Base-by-base conservation (phyloP, 176 grass and related monocot species). In the Secale cereale region DNA sequence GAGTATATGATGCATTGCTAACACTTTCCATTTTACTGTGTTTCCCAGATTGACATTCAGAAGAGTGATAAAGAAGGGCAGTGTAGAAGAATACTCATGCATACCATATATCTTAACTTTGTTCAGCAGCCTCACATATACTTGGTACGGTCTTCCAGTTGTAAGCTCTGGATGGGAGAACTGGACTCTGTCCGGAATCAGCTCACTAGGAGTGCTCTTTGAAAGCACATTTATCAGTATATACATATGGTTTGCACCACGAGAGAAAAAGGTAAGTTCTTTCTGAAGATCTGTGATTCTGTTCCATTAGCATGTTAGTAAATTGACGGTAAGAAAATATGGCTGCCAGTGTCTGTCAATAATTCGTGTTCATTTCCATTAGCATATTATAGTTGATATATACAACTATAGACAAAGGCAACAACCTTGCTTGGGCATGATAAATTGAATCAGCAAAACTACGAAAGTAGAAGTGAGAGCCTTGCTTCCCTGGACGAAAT, bases 91-190 rank as follows among this genome's bases (percentile, higher is more conserved):
- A 62, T 97, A 88, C 63, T 97, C 94, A 27, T 90, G 91, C 79
- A 43, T 97, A 65, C 94, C 94, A 3, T 92, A 97, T 19, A 71
- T 90, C 29, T 81, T 90, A 61, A 16, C 91, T 65, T 37, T 88
- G 37, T 85, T 97, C 54, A 94, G 88, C 60, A 60, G 82, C 80
- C 91, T 97, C 28, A 71, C 62, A 3, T 97, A 90, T 79, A 76
- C 76, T 62, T 97, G 94, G 94, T 97, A 97, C 11, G 77, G 94
- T 31, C 22, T 92, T 61, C 91, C 94, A 1, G 65, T 92, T 10
- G 91, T 97, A 75, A 97, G 94, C 86, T 60, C 6, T 26, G 79
- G 86, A 65, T 92, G 91, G 91, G 94, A 97, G 46, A 97, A 97
- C 78, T 52, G 91, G 30, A 82, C 85, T 20, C 76, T 92, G 13